Base-by-base conservation (phyloP, 1,139 yeast genomes). In the Pichia sp. region DNA sequence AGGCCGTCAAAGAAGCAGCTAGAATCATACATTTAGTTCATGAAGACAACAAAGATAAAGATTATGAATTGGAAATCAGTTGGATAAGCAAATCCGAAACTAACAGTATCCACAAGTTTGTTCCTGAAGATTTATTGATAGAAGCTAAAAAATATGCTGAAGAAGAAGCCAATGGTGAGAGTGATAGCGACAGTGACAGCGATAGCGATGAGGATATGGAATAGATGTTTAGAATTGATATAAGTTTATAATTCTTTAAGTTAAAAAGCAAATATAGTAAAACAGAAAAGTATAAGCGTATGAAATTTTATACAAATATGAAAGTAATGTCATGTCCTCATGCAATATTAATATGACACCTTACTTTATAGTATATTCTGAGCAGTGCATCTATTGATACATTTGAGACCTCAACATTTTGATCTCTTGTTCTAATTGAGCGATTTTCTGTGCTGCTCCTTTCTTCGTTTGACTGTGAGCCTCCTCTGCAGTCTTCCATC, bases 1-100 rank as follows among this genome's bases (percentile, higher is more conserved):
- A 90, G 29, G 98, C 95, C 4, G 84, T 92, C 42, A 88, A 85
- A 58, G 83, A 84, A 58, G 98, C 97, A 32, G 97, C 97, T 23
- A 83, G 81, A 63, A 88, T 94, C 62, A 85, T 94, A 58, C 85
- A 86, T 60, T 72, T 84, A 55, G 97, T 97, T 2, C 98, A 94
- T 61, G 98, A 94, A 66, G 98, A 94, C 61, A 87, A 88, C 65
- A 94, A 92, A 67, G 98, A 92, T 64, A 92, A 92, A 66, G 97
- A 90, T 51, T 92, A 88, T 62, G 98, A 94, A 67, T 74, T 94
- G 55, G 99, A 94, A 62, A 75, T 94, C 59, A 79, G 95, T 53
- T 92, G 98, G 97, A 77, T 78, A 46, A 80, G 94, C 39, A 61
- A 64, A 38, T 73, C 77, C 37, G 94, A 83, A 58, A 90, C 97